Evolutionary conservation across 1,284 basidiomycete species (phyloP).

Genomic region (Kalmanozyma brasiliensis): DNA sequence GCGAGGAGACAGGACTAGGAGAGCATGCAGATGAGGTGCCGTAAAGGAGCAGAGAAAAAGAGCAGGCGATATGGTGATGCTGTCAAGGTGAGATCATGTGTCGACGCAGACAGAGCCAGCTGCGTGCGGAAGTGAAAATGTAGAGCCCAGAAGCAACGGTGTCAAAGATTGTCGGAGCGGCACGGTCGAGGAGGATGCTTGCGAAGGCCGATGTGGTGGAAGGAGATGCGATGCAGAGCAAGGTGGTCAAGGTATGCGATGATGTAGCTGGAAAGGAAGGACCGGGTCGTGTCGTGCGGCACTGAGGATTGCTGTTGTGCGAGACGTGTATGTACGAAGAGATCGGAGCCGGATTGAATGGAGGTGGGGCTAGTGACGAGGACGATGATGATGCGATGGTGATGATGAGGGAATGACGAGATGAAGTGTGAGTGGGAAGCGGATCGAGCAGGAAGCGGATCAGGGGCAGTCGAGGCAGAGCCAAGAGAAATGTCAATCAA

Average conservation of each 20-base stretch:
- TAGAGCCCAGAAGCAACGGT: too few species aligned
- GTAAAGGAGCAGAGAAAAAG: neutral
- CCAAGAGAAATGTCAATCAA: conserved; percentile 1
- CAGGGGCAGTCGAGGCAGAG: neutral
- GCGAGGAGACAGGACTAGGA: neutral
- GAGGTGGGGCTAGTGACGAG: neutral
- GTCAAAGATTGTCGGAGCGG: too few species aligned
- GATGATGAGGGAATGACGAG: too few species aligned
- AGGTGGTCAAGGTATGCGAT: neutral
- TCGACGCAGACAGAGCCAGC: conserved; percentile 29
- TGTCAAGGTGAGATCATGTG: neutral
- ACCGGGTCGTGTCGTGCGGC: too few species aligned
- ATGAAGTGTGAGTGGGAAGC: neutral
- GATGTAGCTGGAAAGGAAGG: too few species aligned
- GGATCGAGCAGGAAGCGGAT: neutral
- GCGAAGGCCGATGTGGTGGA: neutral
- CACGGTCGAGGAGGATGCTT: too few species aligned
- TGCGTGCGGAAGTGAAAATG: too few species aligned
- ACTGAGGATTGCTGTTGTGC: too few species aligned
- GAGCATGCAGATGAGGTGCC: conserved; percentile 5
- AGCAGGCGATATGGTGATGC: neutral
- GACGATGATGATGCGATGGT: conserved; percentile 3
- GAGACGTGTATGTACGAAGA: too few species aligned
- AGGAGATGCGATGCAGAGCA: too few species aligned
- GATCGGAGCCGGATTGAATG: too few species aligned